Base-by-base conservation (phyloP, 2,329 filamentous ascomycete species). In the Ilyonectria mors-panacis region DNA sequence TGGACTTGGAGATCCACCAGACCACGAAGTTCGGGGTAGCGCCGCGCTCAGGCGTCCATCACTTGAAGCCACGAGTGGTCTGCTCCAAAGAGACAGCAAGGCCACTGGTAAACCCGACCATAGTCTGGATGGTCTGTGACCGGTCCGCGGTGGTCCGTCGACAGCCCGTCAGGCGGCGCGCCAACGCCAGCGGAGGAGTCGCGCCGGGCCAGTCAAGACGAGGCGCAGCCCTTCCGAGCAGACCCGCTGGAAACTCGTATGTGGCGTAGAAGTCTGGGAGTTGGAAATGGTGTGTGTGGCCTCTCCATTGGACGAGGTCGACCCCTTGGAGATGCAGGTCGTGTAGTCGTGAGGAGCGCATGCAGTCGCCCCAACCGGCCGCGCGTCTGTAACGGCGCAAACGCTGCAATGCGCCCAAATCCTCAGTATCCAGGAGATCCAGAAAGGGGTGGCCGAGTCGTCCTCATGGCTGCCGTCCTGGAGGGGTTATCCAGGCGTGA, bases 221-320 rank as follows among this genome's bases (percentile, higher is more conserved):
- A 78, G 67, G 35, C 77, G 78, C 53, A 83, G 59, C 59, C 75
- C 78, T 42, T 71, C 69, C 48, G 71, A 76, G 68, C 82, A 83
- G 44, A 79, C 53, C 59, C 75, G 73, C 45, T 76, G 19, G 75
- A 48, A 83, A 83, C 57, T 83, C 80, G 3, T 77, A 74, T 8
- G 78, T 83, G 45, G 76, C 78, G 62, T 83, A 84, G 5, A 76
- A 56, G 17, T 77, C 73, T 63, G 80, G 81, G 23, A 77, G 77
- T 53, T 78, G 72, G 26, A 81, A 53, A 80, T 73, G 45, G 73
- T 76, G 58, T 80, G 78, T 42, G 39, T 42, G 6, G 39, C 75
- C 72, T 26, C 74, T 73, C 77, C 78, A 81, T 13, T 79, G 62
- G 21, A 79, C 62, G 7, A 78, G 72, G 59, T 80, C 74, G 35